Conservation (phyloP, 805 yeast genomes). For the Tetrapisispora namnaoensis region DNA sequence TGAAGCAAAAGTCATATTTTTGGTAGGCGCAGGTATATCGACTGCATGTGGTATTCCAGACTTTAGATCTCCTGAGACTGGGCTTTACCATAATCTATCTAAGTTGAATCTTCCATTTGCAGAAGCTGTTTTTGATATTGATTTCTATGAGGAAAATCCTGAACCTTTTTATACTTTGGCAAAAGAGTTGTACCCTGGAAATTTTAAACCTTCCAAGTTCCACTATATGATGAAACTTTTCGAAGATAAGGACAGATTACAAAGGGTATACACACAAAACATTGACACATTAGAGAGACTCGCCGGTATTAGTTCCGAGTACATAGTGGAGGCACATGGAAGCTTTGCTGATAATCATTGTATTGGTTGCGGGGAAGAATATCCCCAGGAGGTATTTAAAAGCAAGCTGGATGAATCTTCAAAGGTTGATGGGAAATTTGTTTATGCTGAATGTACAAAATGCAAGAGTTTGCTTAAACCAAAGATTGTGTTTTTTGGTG, state of each 20-base stretch:
- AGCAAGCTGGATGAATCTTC: conserved; percentile 26
- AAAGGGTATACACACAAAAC: conserved; percentile 81
- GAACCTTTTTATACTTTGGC: conserved; percentile 79
- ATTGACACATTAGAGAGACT: conserved; percentile 85
- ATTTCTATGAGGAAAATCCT: conserved; percentile 65
- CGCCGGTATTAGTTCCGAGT: conserved; percentile 61
- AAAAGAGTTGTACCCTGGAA: conserved; percentile 79
- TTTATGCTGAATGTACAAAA: conserved; percentile 39
- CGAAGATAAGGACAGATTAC: conserved; percentile 51
- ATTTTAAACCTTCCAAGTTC: conserved; percentile 71
- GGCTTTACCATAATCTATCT: conserved; percentile 71
- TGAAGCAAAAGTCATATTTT: conserved; percentile 42
- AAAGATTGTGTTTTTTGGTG: conserved; percentile 92
- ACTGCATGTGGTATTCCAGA: conserved; percentile 95
- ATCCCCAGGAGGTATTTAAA: conserved; percentile 40
- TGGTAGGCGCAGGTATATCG: conserved; percentile 91
- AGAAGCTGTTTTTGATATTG: conserved; percentile 92
- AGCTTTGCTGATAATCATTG: conserved; percentile 83
- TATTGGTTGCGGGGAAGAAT: conserved; percentile 55
- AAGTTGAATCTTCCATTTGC: conserved; percentile 76
- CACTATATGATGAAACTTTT: conserved; percentile 63
- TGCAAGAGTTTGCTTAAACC: conserved; percentile 84
- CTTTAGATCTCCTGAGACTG: conserved; percentile 84
- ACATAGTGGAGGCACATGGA: conserved; percentile 87
- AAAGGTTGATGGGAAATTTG: conserved; percentile 12